Conservation (phyloP, 495 filamentous ascomycete genomes). For the Tetracladium marchalianum region DNA sequence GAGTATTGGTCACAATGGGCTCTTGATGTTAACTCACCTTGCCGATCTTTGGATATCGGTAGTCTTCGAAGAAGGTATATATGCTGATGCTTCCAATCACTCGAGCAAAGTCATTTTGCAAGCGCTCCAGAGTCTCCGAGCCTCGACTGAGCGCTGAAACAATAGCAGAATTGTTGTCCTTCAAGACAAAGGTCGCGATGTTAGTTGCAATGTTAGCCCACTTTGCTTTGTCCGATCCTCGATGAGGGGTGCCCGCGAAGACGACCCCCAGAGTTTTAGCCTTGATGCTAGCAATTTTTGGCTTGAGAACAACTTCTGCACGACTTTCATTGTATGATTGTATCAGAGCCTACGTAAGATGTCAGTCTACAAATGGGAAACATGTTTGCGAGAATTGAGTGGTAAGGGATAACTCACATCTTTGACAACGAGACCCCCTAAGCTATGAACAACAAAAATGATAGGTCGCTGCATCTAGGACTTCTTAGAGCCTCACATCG, state of each 20-base stretch:
- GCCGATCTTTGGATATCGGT: too few species aligned
- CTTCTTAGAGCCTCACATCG: not conserved
- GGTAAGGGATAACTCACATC: not conserved
- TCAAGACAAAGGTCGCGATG: slow-evolving; percentile 1
- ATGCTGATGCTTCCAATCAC: too few species aligned
- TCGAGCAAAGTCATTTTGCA: too few species aligned
- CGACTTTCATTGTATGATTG: not conserved
- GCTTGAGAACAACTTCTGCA: not conserved
- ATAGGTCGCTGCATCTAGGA: not conserved
- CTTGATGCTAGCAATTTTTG: not conserved
- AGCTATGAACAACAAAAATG: slow-evolving; percentile 3
- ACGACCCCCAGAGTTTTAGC: slow-evolving; percentile 21
- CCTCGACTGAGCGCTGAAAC: too few species aligned
- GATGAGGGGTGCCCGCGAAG: slow-evolving; percentile 33
- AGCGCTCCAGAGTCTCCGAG: too few species aligned
- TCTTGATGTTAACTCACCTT: too few species aligned
- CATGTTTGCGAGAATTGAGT: not conserved
- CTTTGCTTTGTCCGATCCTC: slow-evolving; percentile 16
- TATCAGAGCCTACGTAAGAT: not conserved
- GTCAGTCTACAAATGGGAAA: not conserved
- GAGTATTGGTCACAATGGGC: too few species aligned
- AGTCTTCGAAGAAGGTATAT: too few species aligned
- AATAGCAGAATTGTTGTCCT: too few species aligned
- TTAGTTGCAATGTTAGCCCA: slow-evolving; percentile 7
- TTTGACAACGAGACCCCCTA: slow-evolving; percentile 1